Evolutionary conservation across 345 rosid species (phyloP).

Genomic region (Clausena lansium): DNA sequence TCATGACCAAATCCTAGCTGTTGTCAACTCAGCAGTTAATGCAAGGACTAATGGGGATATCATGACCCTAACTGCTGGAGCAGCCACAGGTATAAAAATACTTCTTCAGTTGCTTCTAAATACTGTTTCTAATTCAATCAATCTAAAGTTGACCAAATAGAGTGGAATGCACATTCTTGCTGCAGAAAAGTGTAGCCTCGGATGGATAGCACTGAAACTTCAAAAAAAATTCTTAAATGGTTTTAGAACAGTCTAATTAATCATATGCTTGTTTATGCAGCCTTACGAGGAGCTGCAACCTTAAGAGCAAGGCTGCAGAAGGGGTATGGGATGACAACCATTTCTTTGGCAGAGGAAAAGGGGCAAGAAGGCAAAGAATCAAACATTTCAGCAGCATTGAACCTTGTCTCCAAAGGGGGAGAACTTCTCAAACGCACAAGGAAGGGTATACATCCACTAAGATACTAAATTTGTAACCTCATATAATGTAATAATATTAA

Average conservation of each 20-base stretch:
- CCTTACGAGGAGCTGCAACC: slow-evolving; percentile 76
- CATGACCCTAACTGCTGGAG: slow-evolving; percentile 92
- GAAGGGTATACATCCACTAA: slow-evolving; percentile 57
- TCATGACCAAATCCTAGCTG: slow-evolving; percentile 64
- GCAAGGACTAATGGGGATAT: slow-evolving; percentile 81
- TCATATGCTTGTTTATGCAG: slow-evolving; percentile 34
- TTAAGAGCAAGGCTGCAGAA: slow-evolving; percentile 72
- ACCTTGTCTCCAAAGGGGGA: slow-evolving; percentile 73
- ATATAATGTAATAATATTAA: not conserved
- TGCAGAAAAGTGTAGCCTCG: not conserved
- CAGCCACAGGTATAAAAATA: slow-evolving; percentile 73
- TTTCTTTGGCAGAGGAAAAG: slow-evolving; percentile 46
- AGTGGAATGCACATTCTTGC: not conserved
- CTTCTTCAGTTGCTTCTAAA: slow-evolving; percentile 10
- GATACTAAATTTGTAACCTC: not conserved
- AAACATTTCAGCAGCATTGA: slow-evolving; percentile 48
- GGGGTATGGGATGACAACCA: slow-evolving; percentile 40
- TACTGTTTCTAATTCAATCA: not conserved
- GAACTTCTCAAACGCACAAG: slow-evolving; percentile 92
- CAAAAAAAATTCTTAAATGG: not conserved
- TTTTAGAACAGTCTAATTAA: slow-evolving; percentile 4
- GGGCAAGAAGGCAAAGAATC: slow-evolving; percentile 46
- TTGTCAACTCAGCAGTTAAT: slow-evolving; percentile 74
- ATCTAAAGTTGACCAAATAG: not conserved
- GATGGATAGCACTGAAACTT: not conserved